phyloP scores from a whole-genome alignment of 1,284 basidiomycete genomes.

The Porodaedalea pini region DNA sequence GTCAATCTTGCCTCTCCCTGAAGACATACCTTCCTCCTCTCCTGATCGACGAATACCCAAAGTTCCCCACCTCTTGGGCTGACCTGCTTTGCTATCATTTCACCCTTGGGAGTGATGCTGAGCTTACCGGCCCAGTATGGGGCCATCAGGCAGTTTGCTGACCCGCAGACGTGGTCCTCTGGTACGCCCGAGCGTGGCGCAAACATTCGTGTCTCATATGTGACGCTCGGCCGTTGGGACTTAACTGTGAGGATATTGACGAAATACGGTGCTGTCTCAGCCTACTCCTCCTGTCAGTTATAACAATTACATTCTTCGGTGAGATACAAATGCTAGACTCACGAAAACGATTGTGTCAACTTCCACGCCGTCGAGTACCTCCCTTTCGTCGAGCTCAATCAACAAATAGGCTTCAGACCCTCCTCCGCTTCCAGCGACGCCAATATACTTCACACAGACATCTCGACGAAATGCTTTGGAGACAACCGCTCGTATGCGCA shows the following conservation, averaged over 20 bases:
- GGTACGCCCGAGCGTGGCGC: slow-evolving; percentile 37
- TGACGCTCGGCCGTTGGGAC: slow-evolving; percentile 32
- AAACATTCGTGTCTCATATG: slow-evolving; percentile 54
- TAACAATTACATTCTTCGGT: slow-evolving; percentile 5
- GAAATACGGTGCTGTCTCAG: slow-evolving; percentile 17
- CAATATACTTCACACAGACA: slow-evolving; percentile 36
- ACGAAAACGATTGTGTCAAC: slow-evolving; percentile 39
- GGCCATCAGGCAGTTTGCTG: slow-evolving; percentile 48
- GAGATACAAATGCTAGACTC: slow-evolving; percentile 21
- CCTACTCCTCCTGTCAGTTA: slow-evolving; percentile 28
- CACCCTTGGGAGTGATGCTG: slow-evolving; percentile 27
- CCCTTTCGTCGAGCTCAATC: slow-evolving; percentile 42
- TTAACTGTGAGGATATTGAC: slow-evolving; percentile 41
- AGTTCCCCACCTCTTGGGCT: slow-evolving; percentile 50
- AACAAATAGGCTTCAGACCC: slow-evolving; percentile 37
- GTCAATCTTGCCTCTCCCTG: slow-evolving; percentile 37
- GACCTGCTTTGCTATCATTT: slow-evolving; percentile 46
- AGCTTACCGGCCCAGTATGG: slow-evolving; percentile 50
- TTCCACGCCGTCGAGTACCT: slow-evolving; percentile 36
- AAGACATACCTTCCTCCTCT: slow-evolving; percentile 33
- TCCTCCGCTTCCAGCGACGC: slow-evolving; percentile 29
- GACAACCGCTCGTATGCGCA: slow-evolving; percentile 29
- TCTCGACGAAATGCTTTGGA: slow-evolving; percentile 39
- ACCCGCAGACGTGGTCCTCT: slow-evolving; percentile 59
- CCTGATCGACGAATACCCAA: slow-evolving; percentile 36